Evolutionary conservation across 1,139 yeast genomes (phyloP).

Genomic region (Sugiyamaella castrensis): DNA sequence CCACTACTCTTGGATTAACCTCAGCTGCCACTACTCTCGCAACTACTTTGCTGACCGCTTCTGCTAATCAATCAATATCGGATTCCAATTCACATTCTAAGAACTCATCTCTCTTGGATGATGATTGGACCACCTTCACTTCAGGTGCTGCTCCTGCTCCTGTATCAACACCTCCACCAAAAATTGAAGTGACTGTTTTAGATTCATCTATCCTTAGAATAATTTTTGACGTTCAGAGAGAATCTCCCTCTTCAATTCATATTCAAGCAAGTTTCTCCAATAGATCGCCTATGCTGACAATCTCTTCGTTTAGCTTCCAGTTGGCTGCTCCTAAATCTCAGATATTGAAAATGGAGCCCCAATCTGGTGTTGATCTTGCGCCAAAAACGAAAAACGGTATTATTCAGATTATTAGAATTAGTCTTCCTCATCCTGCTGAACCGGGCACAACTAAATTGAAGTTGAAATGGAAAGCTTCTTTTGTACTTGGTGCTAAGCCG

Average conservation of each 20-base stretch:
- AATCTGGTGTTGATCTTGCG: constrained; percentile 55
- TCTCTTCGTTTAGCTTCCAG: constrained; percentile 59
- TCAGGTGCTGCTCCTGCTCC: constrained; percentile 22
- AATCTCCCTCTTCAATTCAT: constrained; percentile 41
- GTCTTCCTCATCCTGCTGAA: constrained; percentile 43
- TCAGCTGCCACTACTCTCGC: constrained; percentile 37
- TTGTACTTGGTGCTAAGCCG: constrained; percentile 39
- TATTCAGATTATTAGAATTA: constrained; percentile 58
- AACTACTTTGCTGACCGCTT: constrained; percentile 12
- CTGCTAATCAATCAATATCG: background rate
- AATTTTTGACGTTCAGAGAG: constrained; percentile 46
- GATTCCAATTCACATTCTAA: constrained; percentile 4
- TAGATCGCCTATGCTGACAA: constrained; percentile 40
- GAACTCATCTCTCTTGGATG: constrained; percentile 15
- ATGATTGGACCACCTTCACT: constrained; percentile 22
- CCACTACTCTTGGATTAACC: constrained; percentile 33
- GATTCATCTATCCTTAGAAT: constrained; percentile 46
- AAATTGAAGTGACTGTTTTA: constrained; percentile 19
- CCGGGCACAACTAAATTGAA: constrained; percentile 45
- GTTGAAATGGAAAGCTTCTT: constrained; percentile 78
- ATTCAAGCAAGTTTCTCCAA: constrained; percentile 51
- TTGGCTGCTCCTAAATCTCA: constrained; percentile 81
- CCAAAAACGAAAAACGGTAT: constrained; percentile 55
- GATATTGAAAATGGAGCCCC: constrained; percentile 64
- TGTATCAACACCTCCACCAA: constrained; percentile 19